Percentiles rank a stretch among this genome's conserved stretches.
Conservation (phyloP, 2,329 filamentous ascomycete genomes). For the Sarocladiaceae sp. region DNA sequence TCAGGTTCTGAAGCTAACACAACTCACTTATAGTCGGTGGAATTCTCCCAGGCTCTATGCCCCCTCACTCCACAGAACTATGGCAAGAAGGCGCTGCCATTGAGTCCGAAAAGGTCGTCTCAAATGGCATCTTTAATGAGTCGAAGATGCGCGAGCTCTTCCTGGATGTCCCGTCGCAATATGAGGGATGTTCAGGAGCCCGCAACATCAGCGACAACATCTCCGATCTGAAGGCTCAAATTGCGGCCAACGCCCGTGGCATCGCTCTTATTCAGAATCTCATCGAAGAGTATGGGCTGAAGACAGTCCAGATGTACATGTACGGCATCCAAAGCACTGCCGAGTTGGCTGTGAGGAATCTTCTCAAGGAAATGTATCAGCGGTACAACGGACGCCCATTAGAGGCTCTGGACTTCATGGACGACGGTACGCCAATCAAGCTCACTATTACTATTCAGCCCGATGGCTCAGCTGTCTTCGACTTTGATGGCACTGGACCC, state of each 20-base stretch:
- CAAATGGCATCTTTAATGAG: constrained; percentile 22
- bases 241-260: constrained; percentile 81
- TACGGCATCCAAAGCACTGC: constrained; percentile 76
- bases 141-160: constrained; percentile 58
- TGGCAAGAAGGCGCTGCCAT: constrained; percentile 57
- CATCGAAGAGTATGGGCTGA: constrained; percentile 75
- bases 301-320: constrained; percentile 82
- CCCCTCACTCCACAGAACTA: constrained; percentile 58
- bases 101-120: constrained; percentile 31
- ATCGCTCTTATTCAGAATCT: constrained; percentile 71
- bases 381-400: constrained; percentile 25
- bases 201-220: constrained; percentile 77
- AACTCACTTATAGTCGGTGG: too few relatives aligned
- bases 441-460: constrained; percentile 72
- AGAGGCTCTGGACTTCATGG: constrained; percentile 60
- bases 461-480: constrained; percentile 70
- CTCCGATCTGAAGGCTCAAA: constrained; percentile 81
- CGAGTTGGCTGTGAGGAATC: constrained; percentile 67
- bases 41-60: constrained; percentile 72
- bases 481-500: constrained; percentile 27
- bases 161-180: constrained; percentile 30
- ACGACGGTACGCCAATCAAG: constrained; percentile 76
- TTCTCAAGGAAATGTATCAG: constrained; percentile 61
- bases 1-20: too few relatives aligned
- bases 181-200: constrained; percentile 44